Base-by-base conservation (phyloP, 2,329 filamentous ascomycete species). In the Calonectria honghensis region DNA sequence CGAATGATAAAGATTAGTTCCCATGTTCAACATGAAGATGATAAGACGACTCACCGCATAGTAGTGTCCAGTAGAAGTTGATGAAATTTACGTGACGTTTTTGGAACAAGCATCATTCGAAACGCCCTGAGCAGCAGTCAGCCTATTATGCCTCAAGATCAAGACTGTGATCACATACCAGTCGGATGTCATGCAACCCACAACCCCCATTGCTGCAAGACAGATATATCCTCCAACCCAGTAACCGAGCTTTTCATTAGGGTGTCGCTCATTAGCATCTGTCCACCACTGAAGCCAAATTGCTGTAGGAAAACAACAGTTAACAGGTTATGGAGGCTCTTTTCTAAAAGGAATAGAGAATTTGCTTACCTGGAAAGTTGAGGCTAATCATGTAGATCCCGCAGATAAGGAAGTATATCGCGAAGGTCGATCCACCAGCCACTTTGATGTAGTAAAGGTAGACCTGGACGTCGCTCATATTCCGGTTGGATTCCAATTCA, bases 231-330 rank as follows among this genome's bases (percentile, higher is more conserved):
- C n/a, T 11, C 54, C 35, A 1, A 61, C 9, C 54, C 54, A 61
- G n/a, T 61, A 61, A 16, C 32, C 54, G 7, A 61, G 16, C 4
- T n/a, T 61, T 32, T 61, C 32, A n/a, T 61, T 39, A 6, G 54
- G 54, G 32, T 61, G 54, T 9, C 27, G 4, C 16, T 61, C 32
- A 27, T 61, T 61, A 5, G 54, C 32, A 39, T 39, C 11, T 4
- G 32, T 61, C 54, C 54, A 61, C 54, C 10, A 61, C 13, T 61
- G 54, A 7, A 61, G n/a, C 54, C 54, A 61, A 13, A 61, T 61
- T 20, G 54, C 54, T 61, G 13, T 11, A 39, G 32, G 13, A 18
- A 32, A 20, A 57, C 6, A n/a, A 13, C 1, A 35, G 4, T 61
- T 20, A 61, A n/a, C 13, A 39, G 6, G 10, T 32, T 27, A 6